Conservation (phyloP, 495 filamentous ascomycete genomes). For the Chaetomidium leptoderma region DNA sequence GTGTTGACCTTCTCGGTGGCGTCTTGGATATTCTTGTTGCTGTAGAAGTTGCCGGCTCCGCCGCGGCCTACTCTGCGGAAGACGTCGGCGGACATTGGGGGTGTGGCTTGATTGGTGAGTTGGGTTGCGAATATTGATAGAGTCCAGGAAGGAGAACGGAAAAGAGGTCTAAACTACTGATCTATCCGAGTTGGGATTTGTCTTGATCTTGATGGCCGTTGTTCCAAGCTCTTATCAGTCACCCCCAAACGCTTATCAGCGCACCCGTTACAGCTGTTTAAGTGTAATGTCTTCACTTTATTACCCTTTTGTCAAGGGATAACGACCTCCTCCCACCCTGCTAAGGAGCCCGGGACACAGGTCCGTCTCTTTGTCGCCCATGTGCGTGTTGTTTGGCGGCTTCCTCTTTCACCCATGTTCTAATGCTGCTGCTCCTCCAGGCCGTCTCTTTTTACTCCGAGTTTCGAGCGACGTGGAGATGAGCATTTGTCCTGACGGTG, state of each 20-base stretch:
- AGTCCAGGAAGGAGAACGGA: not conserved
- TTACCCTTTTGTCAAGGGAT: too few relatives aligned
- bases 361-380: too few relatives aligned
- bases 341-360: not conserved
- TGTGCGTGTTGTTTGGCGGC: too few relatives aligned
- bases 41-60: constrained; percentile 61
- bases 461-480: too few relatives aligned
- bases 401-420: too few relatives aligned
- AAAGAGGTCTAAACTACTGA: too few relatives aligned
- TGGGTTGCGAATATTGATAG: not conserved
- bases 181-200: too few relatives aligned
- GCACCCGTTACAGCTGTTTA: constrained; percentile 3
- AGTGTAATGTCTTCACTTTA: constrained; percentile 11
- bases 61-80: constrained; percentile 46
- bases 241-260: constrained; percentile 15
- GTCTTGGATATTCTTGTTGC: constrained; percentile 50
- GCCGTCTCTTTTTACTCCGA: too few relatives aligned
- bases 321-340: too few relatives aligned
- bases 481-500: too few relatives aligned
- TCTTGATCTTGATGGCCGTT: not conserved
- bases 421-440: too few relatives aligned
- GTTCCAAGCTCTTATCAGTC: constrained; percentile 10
- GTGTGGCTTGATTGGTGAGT: not conserved
- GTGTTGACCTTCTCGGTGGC: constrained; percentile 31
- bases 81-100: constrained; percentile 26